A percentile compares a stretch with the other conserved stretches of the same genome.
Conservation (phyloP, 495 filamentous ascomycete genomes). For the Cudoniella acicularis region DNA sequence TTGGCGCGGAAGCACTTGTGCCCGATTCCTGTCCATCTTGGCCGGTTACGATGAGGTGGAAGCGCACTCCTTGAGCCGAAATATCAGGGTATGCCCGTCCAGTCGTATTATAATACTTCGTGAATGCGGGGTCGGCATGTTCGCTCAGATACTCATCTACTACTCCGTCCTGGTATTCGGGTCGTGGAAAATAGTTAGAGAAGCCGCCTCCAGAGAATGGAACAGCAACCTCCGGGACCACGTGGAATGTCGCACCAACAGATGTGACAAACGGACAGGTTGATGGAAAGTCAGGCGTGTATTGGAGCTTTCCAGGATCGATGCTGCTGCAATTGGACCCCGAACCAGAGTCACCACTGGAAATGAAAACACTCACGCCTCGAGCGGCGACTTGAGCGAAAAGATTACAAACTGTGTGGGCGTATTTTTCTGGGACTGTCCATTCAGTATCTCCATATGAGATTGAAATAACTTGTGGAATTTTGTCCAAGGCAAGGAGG, state of each 20-base stretch:
- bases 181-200: conserved; percentile 59
- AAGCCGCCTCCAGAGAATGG: conserved; percentile 65
- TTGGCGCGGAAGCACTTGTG: conserved; percentile 45
- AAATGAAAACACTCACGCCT: conserved; percentile 65
- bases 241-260: conserved; percentile 59
- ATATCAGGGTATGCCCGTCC: conserved; percentile 75
- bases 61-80: conserved; percentile 45
- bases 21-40: not conserved
- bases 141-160: conserved; percentile 51
- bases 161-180: conserved; percentile 57
- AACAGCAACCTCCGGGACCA: conserved; percentile 52
- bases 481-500: conserved; percentile 54
- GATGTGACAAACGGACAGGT: conserved; percentile 75
- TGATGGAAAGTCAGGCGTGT: conserved; percentile 66
- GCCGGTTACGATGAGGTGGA: not conserved
- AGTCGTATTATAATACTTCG: not conserved
- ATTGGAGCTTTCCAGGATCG: conserved; percentile 54
- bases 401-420: conserved; percentile 61
- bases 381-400: conserved; percentile 67
- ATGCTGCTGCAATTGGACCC: conserved; percentile 59
- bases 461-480: conserved; percentile 69
- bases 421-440: conserved; percentile 59
- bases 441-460: conserved; percentile 72
- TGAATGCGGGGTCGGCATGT: not conserved
- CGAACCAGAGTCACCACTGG: conserved; percentile 70